These are phyloP conservation scores for Talaromyces nanjingensis DNA, from an alignment of 495 filamentous ascomycete genomes.

Conservation along the genomic window DNA sequence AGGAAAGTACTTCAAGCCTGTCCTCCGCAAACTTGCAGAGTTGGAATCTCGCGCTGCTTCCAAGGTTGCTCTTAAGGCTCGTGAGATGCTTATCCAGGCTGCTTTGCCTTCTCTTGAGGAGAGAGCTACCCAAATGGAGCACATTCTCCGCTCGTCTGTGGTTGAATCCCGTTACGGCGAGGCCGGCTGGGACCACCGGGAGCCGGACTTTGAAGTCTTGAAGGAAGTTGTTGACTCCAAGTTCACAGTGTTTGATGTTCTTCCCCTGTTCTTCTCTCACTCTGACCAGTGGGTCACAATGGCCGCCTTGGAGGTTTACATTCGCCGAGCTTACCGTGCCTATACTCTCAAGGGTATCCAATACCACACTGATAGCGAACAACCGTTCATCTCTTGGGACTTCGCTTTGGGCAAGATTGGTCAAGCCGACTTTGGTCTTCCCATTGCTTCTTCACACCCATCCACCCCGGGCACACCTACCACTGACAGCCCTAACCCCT, in stretches of 20 bases:
- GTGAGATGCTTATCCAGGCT: constrained; percentile 94
- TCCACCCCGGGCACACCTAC: constrained; percentile 83
- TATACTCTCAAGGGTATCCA: constrained; percentile 83
- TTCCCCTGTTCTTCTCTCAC: constrained; percentile 90
- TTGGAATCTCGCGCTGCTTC: constrained; percentile 83
- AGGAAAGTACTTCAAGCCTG: constrained; percentile 75
- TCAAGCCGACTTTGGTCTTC: constrained; percentile 77
- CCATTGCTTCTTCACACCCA: constrained; percentile 64
- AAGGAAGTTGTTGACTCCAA: constrained; percentile 98
- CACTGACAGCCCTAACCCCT: constrained; percentile 48
- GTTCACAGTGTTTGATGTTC: constrained; percentile 94
- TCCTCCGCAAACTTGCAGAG: constrained; percentile 81
- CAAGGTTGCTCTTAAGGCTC: constrained; percentile 94
- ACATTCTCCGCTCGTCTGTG: constrained; percentile 95
- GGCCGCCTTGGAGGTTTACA: constrained; percentile 91
- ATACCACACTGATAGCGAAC: constrained; percentile 72
- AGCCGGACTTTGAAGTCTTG: constrained; percentile 76
- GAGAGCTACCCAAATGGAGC: constrained; percentile 93
- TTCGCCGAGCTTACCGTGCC: constrained; percentile 92
- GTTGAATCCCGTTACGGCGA: constrained; percentile 95
- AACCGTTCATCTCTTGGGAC: constrained; percentile 88
- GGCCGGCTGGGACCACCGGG: constrained; percentile 93
- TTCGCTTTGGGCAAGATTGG: constrained; percentile 89
- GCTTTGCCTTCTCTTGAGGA: constrained; percentile 94
- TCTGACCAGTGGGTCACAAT: constrained; percentile 91